phyloP scores from a whole-genome alignment of 306 rosid genomes.

The Casuarina equisetifolia region DNA sequence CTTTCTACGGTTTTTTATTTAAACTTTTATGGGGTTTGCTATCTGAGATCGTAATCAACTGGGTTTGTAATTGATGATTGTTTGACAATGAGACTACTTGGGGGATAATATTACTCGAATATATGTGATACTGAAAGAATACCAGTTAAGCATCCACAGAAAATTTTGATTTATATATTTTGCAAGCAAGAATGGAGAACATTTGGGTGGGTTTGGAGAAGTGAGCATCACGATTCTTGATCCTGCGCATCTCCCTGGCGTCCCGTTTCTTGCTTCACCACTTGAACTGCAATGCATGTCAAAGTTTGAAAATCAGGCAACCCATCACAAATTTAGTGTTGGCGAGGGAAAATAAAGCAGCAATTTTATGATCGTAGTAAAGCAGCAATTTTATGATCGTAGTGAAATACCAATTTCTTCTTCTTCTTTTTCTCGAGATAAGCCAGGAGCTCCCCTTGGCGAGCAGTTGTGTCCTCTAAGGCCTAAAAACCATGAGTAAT shows the following conservation, averaged over 20 bases:
- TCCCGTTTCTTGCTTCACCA: constrained; percentile 34
- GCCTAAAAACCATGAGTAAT: constrained; percentile 41
- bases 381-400: background rate
- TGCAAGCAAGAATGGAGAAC: constrained; percentile 10
- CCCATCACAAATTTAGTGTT: background rate
- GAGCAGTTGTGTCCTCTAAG: constrained; percentile 61
- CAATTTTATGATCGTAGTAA: constrained; percentile 1
- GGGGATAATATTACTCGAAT: constrained; percentile 8
- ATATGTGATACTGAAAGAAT: constrained; percentile 13
- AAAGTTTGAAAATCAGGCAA: background rate
- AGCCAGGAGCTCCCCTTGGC: constrained; percentile 66
- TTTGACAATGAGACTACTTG: background rate
- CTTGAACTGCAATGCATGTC: constrained; percentile 48
- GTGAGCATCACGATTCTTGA: constrained; percentile 3
- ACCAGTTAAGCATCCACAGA: background rate
- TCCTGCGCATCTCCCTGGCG: constrained; percentile 11
- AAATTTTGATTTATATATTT: constrained; percentile 20
- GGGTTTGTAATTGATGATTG: no score
- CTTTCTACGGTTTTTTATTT: background rate
- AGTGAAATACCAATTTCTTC: constrained; percentile 50
- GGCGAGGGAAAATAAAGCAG: background rate
- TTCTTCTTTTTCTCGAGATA: constrained; percentile 62
- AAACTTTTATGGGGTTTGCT: background rate
- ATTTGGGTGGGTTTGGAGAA: constrained; percentile 23
- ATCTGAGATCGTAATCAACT: no score